Evolutionary conservation across 139 green algal species (phyloP), one percentile per base, ranked within the genome.

Genomic region (Chlamydomonas eustigma): DNA sequence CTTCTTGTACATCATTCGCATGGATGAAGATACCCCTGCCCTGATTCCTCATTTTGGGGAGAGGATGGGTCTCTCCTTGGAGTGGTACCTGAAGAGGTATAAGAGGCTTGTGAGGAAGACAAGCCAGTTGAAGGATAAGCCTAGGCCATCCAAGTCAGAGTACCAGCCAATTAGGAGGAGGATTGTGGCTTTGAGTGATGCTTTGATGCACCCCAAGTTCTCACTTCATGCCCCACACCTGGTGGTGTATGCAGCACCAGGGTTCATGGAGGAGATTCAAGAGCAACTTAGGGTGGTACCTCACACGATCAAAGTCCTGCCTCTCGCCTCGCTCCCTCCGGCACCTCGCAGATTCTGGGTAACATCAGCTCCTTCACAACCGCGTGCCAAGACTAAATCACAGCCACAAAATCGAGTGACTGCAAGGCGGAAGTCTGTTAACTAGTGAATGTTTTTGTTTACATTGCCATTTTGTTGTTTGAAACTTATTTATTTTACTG

Each of bases 61-160:
- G 24, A 24, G 34, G 25, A 8, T 18, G 58, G 58, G 25, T 6
- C 58, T 70, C 25, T 70, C 58, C 25, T 70, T 70, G 6, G 58
- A 70, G 58, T 70, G 58, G 58, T 28, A 70, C 18, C 24, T 70
- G 8, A 70, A 70, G 58, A 8, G 58, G 58, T 28, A 28, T 8
- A 70, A 70, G 6, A 28, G 58, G n/a, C n/a, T n/a, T n/a, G n/a
- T n/a, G n/a, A n/a, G n/a, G 58, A 37, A 6, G 24, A 70, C 24
- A 28, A 22, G 58, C 25, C 58, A 70, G 58, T 8, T 37, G 44
- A 58, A 58, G 44, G 18, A 58, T 18, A 12, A 28, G 44, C 44
- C 12, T 12, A 12, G 18, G 18, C 12, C 12, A 12, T 58, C 12
- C 44, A 18, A 12, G 12, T 28, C 44, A 58, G 44, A 18, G 18